phyloP scores from a whole-genome alignment of 1,284 basidiomycete species.

The Naganishia liquefaciens region DNA sequence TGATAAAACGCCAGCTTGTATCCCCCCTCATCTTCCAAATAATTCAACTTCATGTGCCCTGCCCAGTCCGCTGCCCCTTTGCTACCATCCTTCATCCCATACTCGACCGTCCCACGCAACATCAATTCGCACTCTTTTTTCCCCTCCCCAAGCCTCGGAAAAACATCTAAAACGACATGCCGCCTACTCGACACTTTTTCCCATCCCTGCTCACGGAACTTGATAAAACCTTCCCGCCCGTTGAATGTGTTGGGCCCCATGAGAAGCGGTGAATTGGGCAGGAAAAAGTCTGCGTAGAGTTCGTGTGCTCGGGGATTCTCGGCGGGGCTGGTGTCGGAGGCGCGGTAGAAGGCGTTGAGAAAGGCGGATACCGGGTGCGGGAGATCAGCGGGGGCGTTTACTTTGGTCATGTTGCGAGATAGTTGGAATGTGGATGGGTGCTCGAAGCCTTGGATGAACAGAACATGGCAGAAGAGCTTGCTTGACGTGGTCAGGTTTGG shows the following conservation, averaged over 20 bases:
- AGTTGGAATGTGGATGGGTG: not conserved
- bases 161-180: constrained; percentile 39
- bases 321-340: constrained; percentile 36
- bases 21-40: constrained; percentile 26
- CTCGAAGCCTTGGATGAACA: too few relatives aligned
- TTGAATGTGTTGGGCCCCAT: constrained; percentile 40
- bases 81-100: constrained; percentile 40
- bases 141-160: constrained; percentile 26
- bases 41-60: constrained; percentile 34
- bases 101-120: constrained; percentile 40
- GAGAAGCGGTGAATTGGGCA: constrained; percentile 35
- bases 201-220: constrained; percentile 40
- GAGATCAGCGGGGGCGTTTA: constrained; percentile 26
- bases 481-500: too few relatives aligned
- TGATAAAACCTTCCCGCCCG: constrained; percentile 35
- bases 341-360: constrained; percentile 38
- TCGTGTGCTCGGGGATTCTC: constrained; percentile 31
- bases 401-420: constrained; percentile 8
- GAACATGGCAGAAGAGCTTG: too few relatives aligned
- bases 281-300: constrained; percentile 39
- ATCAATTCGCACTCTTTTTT: constrained; percentile 34
- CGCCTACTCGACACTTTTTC: constrained; percentile 37
- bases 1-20: constrained; percentile 42
- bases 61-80: constrained; percentile 39
- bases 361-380: constrained; percentile 36